Conservation (phyloP, 768 basidiomycete genomes). For the Psilocybe cyanescens region DNA sequence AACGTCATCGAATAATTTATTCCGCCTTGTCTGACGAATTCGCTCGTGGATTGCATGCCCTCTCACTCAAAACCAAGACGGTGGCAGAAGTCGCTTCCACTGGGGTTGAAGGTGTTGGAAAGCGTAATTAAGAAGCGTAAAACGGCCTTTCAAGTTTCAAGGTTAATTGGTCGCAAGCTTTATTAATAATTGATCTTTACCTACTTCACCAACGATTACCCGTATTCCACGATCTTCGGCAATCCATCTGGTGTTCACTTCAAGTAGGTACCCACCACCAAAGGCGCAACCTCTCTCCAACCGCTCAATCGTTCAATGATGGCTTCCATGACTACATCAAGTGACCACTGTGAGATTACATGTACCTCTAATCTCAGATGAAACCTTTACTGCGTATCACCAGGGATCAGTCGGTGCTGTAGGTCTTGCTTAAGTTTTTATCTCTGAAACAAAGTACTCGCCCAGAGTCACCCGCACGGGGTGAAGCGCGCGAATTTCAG, state of each 20-base stretch:
- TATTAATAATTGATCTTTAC: background rate
- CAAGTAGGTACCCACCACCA: background rate
- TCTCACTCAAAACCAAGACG: slow-evolving; percentile 78
- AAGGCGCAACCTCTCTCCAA: background rate
- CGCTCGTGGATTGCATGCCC: slow-evolving; percentile 70
- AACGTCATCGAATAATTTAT: slow-evolving; percentile 83
- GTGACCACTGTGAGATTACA: slow-evolving; percentile 10
- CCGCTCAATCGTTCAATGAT: slow-evolving; percentile 10
- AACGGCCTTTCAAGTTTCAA: background rate
- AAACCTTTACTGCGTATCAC: slow-evolving; percentile 10
- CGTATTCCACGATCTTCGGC: slow-evolving; percentile 1
- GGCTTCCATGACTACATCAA: slow-evolving; percentile 24
- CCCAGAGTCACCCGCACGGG: background rate
- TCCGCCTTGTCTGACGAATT: slow-evolving; percentile 74
- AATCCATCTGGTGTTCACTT: background rate
- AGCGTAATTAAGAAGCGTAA: background rate
- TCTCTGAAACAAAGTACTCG: slow-evolving; percentile 5
- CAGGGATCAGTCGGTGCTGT: slow-evolving; percentile 6
- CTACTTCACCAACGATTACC: background rate
- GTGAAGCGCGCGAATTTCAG: background rate
- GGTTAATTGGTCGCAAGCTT: slow-evolving; percentile 4
- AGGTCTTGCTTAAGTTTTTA: slow-evolving; percentile 1
- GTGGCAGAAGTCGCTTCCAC: slow-evolving; percentile 44
- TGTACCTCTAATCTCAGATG: slow-evolving; percentile 4
- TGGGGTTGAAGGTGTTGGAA: slow-evolving; percentile 8